Base-by-base conservation (phyloP, 1,284 basidiomycete species). In the Polyporus tsugae region DNA sequence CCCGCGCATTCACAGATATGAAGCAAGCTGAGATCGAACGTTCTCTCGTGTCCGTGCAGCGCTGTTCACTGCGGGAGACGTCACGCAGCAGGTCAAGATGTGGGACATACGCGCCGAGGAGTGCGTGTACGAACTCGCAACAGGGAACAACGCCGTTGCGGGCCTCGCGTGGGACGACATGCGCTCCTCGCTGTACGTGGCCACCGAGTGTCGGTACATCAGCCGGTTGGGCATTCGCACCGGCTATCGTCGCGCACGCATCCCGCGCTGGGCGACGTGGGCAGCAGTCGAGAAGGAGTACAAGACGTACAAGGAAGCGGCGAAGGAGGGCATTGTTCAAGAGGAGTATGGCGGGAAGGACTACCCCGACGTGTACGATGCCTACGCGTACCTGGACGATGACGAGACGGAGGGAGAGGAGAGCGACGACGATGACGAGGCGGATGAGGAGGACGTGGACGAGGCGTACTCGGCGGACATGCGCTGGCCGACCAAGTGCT, bases 81-180 rank as follows among this genome's bases (percentile, higher is more conserved):
- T 67, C n/a, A 73, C 68, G 13, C 75, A 83, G 66, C 70, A 74
- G 22, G 77, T 83, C 67, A 79, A 77, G 49, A 58, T 81, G 38
- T 83, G 83, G 82, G 82, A 84, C 65, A 67, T 82, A 7, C 80
- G 82, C 52, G 78, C 79, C 0, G 76, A 11, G 73, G 70, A 73
- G 22, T 66, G 75, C 29, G 72, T 82, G 15, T 83, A 82, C 74
- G 82, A 83, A 64, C 77, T 84, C 46, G 75, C 81, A 17, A 83
- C 82, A 7, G 83, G 82, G 22, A 83, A 84, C 72, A 83, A 81
- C 67, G 60, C 66, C 9, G 82, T 83, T 0, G 36, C 46, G 1
- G 72, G 69, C 11, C 69, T 84, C 60, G 78, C 73, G 0, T 83
- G 82, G 82, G 79, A 82, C 69, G 69, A 68, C 7, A 44, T 58